These are phyloP conservation scores for Glaciozyma martinii DNA, from an alignment of 768 basidiomycete species.

Conservation along the genomic window DNA sequence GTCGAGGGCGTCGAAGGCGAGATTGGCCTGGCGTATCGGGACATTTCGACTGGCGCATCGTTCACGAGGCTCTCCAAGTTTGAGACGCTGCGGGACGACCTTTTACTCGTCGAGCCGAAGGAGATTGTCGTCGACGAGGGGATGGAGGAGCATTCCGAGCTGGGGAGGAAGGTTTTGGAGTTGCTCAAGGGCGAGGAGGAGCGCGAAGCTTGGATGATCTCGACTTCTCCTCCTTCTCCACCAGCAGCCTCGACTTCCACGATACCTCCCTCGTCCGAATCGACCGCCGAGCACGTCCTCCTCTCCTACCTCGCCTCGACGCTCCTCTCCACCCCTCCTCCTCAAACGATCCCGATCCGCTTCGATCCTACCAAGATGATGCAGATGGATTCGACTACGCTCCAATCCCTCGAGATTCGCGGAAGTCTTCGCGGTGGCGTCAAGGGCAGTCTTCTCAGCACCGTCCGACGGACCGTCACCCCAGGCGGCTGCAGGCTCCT, in stretches of 20 bases:
- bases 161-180: neutral
- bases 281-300: constrained; percentile 19
- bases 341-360: constrained; percentile 43
- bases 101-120: constrained; percentile 67
- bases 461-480: constrained; percentile 67
- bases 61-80: constrained; percentile 57
- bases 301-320: constrained; percentile 20
- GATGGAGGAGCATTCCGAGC: neutral
- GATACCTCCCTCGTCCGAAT: constrained; percentile 8
- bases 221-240: neutral
- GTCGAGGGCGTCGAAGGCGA: constrained; percentile 13
- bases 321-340: constrained; percentile 11
- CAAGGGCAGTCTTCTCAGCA: constrained; percentile 64
- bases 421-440: constrained; percentile 63
- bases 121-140: constrained; percentile 54
- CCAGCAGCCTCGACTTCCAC: neutral
- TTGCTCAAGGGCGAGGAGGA: constrained; percentile 15
- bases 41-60: constrained; percentile 89
- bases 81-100: constrained; percentile 62
- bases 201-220: constrained; percentile 17
- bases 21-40: constrained; percentile 77
- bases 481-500: constrained; percentile 67
- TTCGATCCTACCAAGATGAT: constrained; percentile 56
- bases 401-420: constrained; percentile 76
- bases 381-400: constrained; percentile 82